Evolutionary conservation across 352 stramenopile species (phyloP), one percentile per base, ranked within the genome.

Genomic region (Phytopythium oedochilum): DNA sequence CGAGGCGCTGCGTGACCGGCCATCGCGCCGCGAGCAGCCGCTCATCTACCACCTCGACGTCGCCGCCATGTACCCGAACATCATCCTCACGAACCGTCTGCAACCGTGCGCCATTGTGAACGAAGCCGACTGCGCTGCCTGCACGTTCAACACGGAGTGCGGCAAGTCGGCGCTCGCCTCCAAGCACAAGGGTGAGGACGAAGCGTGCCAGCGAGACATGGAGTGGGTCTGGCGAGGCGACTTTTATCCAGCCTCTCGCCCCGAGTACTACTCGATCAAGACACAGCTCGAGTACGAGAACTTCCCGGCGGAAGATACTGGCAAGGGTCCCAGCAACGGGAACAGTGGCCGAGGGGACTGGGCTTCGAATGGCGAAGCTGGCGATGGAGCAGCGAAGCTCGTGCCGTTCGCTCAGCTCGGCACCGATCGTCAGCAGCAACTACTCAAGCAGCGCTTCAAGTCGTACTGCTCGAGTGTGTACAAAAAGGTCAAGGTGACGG

Each of bases 41-140:
- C 83, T 98, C 22, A 98, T 99, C 53, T 99, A 99, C 64, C 97
- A 99, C 64, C 89, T 99, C 62, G 97, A 99, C 72, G 97, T 99
- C 3, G 96, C 92, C 25, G 97, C 97, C 26, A 99, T 99, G 97
- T 99, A 99, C 68, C 97, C 97, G 9, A 99, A 99, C 64, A 99
- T 99, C 61, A 99, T 99, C 71, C 66, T 99, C 11, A 99, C 97
- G 8, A 99, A 99, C 65, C 93, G 97, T 2, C 73, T 99, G 38
- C 97, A 99, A 75, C 97, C 97, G 18, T 97, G 88, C 51, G 92
- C 96, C 12, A 99, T 99, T 59, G 96, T 99, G 17, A 89, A 97
- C 58, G 89, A 98, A 62, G 87, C 90, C 17, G 92, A 90, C 48
- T 99, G 97, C 72, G 97, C 97, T 5, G 83, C 94, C 5, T 99